Conservation (phyloP, 2,329 filamentous ascomycete genomes). For the Elsinoe australis region DNA sequence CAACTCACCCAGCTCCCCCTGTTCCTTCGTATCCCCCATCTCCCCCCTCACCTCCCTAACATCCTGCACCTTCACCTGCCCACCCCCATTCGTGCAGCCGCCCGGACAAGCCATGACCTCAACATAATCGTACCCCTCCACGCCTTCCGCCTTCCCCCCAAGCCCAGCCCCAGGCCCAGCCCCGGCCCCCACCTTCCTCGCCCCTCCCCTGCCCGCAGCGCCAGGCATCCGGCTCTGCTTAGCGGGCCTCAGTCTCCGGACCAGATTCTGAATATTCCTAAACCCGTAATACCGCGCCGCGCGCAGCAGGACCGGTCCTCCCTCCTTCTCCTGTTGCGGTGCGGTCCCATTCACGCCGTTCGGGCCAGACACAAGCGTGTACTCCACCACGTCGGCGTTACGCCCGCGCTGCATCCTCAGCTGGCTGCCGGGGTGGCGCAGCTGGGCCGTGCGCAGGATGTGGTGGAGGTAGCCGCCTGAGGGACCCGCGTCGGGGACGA, state of each 20-base stretch:
- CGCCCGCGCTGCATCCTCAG: slow-evolving; percentile 68
- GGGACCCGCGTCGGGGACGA: slow-evolving; percentile 53
- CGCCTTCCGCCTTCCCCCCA: slow-evolving; percentile 39
- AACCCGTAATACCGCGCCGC: slow-evolving; percentile 94
- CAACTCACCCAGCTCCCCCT: slow-evolving; percentile 31
- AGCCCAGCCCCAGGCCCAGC: slow-evolving; percentile 30
- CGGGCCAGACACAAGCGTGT: slow-evolving; percentile 53
- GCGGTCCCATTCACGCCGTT: slow-evolving; percentile 29
- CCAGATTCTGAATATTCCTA: slow-evolving; percentile 95
- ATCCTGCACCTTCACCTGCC: slow-evolving; percentile 87
- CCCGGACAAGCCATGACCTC: slow-evolving; percentile 99
- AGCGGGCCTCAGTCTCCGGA: slow-evolving; percentile 80
- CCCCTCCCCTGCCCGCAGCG: slow-evolving; percentile 52
- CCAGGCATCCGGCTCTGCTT: slow-evolving; percentile 72
- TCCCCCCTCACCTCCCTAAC: slow-evolving; percentile 41
- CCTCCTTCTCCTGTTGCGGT: background rate
- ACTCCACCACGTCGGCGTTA: slow-evolving; percentile 88
- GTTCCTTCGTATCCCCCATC: slow-evolving; percentile 26
- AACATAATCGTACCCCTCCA: slow-evolving; percentile 67
- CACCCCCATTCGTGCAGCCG: slow-evolving; percentile 96
- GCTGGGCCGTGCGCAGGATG: slow-evolving; percentile 67
- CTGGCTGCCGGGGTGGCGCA: slow-evolving; percentile 61
- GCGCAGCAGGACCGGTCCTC: slow-evolving; percentile 51
- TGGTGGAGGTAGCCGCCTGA: slow-evolving; percentile 87
- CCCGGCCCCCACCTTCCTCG: slow-evolving; percentile 38